Evolutionary conservation across 208 protist species (phyloP).

Genomic region (Willaertia magna): DNA sequence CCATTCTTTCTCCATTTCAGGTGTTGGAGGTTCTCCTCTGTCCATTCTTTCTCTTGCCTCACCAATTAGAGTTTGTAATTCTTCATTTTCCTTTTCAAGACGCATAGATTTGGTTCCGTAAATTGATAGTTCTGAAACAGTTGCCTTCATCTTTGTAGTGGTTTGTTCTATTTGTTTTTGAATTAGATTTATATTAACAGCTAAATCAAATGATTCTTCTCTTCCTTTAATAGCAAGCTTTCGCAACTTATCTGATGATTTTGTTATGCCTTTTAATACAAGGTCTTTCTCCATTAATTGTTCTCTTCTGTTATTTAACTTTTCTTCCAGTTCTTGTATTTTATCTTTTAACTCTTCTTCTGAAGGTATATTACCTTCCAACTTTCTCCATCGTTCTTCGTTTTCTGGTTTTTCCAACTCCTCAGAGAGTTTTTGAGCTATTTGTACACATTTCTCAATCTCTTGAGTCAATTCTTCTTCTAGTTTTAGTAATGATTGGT

Average conservation of each 20-base stretch:
- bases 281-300: slow-evolving; percentile 88
- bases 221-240: slow-evolving; percentile 59
- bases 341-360: slow-evolving; percentile 56
- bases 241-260: slow-evolving; percentile 63
- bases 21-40: slow-evolving; percentile 55
- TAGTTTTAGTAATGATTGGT: slow-evolving; percentile 23
- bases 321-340: slow-evolving; percentile 68
- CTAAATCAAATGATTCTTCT: slow-evolving; percentile 72
- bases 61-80: slow-evolving; percentile 50
- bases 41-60: slow-evolving; percentile 51
- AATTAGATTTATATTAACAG: slow-evolving; percentile 76
- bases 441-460: slow-evolving; percentile 52
- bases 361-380: slow-evolving; percentile 25
- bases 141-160: slow-evolving; percentile 84
- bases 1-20: slow-evolving; percentile 56
- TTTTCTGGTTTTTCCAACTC: slow-evolving; percentile 55
- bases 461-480: slow-evolving; percentile 58
- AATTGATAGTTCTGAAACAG: slow-evolving; percentile 85
- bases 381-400: background rate
- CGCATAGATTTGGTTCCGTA: slow-evolving; percentile 73
- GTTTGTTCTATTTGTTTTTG: slow-evolving; percentile 65
- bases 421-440: slow-evolving; percentile 60
- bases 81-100: slow-evolving; percentile 64
- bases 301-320: slow-evolving; percentile 70
- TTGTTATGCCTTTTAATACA: slow-evolving; percentile 79